These are phyloP conservation scores for Gossypium australe DNA, from an alignment of 345 rosid species.

Conservation along the genomic window DNA sequence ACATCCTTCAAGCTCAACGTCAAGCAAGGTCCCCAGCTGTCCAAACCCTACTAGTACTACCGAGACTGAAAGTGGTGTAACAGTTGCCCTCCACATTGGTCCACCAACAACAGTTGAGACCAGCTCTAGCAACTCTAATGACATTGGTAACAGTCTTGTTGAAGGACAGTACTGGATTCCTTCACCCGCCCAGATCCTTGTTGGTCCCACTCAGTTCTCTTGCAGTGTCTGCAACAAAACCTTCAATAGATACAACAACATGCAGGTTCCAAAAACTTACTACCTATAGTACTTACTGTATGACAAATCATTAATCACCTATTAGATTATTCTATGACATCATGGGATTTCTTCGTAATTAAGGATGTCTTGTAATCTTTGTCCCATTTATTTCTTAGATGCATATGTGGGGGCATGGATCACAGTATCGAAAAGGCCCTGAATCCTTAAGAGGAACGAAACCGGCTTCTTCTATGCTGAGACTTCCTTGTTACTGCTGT, in stretches of 20 bases:
- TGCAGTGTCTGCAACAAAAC: conserved; percentile 82
- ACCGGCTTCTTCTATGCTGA: conserved; percentile 53
- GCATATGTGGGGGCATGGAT: conserved; percentile 99
- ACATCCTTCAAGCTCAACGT: conserved; percentile 11
- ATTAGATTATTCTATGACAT: background rate
- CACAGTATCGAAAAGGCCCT: conserved; percentile 79
- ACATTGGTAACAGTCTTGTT: conserved; percentile 16
- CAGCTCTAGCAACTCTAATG: conserved; percentile 26
- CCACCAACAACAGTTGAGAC: conserved; percentile 34
- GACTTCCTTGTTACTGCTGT: conserved; percentile 83
- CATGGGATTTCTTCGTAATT: background rate
- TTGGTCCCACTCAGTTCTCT: conserved; percentile 92
- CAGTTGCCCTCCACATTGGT: conserved; percentile 70
- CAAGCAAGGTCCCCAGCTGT: conserved; percentile 12
- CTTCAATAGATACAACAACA: conserved; percentile 85
- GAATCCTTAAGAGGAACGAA: conserved; percentile 73
- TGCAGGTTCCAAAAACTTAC: conserved; percentile 55
- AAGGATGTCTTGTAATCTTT: background rate
- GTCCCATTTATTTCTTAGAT: conserved; percentile 33
- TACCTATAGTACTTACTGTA: background rate
- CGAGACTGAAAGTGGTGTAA: conserved; percentile 35
- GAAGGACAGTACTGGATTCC: conserved; percentile 85
- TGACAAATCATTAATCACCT: background rate
- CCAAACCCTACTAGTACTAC: conserved; percentile 8
- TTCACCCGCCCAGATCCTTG: conserved; percentile 78